These are phyloP conservation scores for Kregervanrija pseudodelftensis DNA, from an alignment of 805 yeast genomes.

Conservation along the genomic window DNA sequence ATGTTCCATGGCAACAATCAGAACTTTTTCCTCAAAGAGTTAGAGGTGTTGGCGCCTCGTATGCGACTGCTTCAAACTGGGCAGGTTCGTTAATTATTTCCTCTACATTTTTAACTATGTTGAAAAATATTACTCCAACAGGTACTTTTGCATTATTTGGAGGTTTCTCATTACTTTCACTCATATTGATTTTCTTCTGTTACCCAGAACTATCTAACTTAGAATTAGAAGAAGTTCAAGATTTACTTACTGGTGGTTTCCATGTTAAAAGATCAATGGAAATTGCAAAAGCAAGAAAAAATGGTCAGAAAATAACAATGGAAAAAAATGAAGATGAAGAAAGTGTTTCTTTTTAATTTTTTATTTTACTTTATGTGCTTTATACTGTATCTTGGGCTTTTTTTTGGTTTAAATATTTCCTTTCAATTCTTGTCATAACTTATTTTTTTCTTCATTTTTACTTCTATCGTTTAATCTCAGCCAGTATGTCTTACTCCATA, in stretches of 20 bases:
- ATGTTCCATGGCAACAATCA: conserved; percentile 97
- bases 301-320: not conserved
- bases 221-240: conserved; percentile 86
- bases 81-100: conserved; percentile 88
- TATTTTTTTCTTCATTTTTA: no score
- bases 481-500: no score
- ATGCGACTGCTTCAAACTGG: conserved; percentile 93
- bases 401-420: no score
- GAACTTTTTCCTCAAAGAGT: conserved; percentile 92
- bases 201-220: conserved; percentile 91
- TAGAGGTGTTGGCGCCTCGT: conserved; percentile 86
- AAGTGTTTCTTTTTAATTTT: conserved; percentile 1
- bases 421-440: no score
- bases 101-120: conserved; percentile 89
- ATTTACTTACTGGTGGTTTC: conserved; percentile 76
- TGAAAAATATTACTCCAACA: conserved; percentile 86
- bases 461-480: no score
- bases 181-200: conserved; percentile 69
- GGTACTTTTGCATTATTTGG: conserved; percentile 93
- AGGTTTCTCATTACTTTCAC: conserved; percentile 65
- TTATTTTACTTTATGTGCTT: not conserved
- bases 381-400: no score
- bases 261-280: conserved; percentile 61
- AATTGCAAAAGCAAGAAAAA: conserved; percentile 41
- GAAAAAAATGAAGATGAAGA: conserved; percentile 5